Base-by-base conservation (phyloP, 345 rosid genomes). In the Dimocarpus longan region DNA sequence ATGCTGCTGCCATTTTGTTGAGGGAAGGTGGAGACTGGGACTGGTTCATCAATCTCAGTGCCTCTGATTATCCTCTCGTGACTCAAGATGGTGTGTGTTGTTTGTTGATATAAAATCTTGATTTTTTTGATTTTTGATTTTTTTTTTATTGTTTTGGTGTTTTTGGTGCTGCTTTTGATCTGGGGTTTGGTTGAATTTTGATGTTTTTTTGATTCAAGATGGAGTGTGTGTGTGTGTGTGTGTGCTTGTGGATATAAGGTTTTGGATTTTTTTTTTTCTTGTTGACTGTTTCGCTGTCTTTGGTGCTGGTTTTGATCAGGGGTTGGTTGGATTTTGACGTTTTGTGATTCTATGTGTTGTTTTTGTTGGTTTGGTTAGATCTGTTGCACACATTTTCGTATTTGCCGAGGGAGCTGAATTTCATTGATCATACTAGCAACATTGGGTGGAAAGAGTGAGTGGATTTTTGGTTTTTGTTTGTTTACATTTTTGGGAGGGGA, bases 371-470 rank as follows among this genome's bases (percentile, higher is more conserved):
- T 73, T 39, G 72, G 73, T 13, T 84, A 96, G 99, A 96, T 93
- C 94, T 96, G 81, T 84, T 96, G 88, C 98, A 96, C 76, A 89
- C 94, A 26, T 96, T 96, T 81, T 94, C 99, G 19, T 90, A 86
- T 79, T 75, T 96, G 80, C 97, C 99, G 65, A 84, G 99, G 80
- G 97, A 94, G 86, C 95, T 96, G 68, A 96, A 96, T 81, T 96
- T 96, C 92, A 96, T 96, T 68, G 99, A 96, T 89, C 99, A 96
- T 80, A 96, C 99, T 5, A 96, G 99, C 76, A 82, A 93, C 76
- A 96, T 96, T 89, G 99, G 99, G 22, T 96, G 99, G 99, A 96
- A 96, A 89, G 99, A 91, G 99, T 96, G 80, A 96, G 99, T 84
- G 70, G 28, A 66, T 46, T 26, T 63, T 68, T 40, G 71, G 43